Evolutionary conservation across 2,329 filamentous ascomycete species (phyloP).

Genomic region (Colletotrichum truncatum): DNA sequence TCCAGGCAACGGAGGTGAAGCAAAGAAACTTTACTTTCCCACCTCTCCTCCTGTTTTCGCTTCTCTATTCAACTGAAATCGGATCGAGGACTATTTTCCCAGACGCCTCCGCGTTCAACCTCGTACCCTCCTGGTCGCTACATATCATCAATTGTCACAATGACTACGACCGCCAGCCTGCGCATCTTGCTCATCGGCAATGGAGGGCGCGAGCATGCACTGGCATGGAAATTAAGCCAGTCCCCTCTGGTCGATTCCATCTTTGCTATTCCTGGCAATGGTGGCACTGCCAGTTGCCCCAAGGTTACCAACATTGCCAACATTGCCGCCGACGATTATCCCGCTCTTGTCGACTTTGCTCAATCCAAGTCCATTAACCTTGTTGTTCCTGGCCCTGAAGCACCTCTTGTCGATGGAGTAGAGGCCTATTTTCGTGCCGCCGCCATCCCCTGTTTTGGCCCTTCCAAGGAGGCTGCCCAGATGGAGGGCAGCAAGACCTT

Average conservation of each 20-base stretch:
- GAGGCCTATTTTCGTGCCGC: slow-evolving; percentile 71
- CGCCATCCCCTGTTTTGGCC: slow-evolving; percentile 74
- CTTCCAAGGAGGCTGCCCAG: slow-evolving; percentile 72
- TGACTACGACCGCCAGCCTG: slow-evolving; percentile 15
- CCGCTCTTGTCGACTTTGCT: slow-evolving; percentile 68
- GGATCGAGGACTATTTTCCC: background rate
- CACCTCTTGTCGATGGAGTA: slow-evolving; percentile 79
- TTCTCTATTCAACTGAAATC: background rate
- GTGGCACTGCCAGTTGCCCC: slow-evolving; percentile 65
- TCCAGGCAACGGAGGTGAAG: background rate
- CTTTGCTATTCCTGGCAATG: slow-evolving; percentile 67
- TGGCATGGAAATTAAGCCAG: slow-evolving; percentile 78
- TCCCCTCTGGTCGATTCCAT: slow-evolving; percentile 71
- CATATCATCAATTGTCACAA: background rate
- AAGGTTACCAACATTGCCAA: slow-evolving; percentile 68
- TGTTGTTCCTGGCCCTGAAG: slow-evolving; percentile 79
- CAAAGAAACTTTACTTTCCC: slow-evolving; percentile 1
- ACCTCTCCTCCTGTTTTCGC: background rate
- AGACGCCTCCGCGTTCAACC: background rate
- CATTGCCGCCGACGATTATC: slow-evolving; percentile 64
- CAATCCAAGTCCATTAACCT: slow-evolving; percentile 70
- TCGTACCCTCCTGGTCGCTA: background rate
- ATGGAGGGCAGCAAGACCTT: slow-evolving; percentile 85
- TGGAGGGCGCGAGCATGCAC: slow-evolving; percentile 79
- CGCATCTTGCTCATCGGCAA: slow-evolving; percentile 74